Evolutionary conservation across 2,329 filamentous ascomycete genomes (phyloP).

Genomic region (Botrytis sinoallii): DNA sequence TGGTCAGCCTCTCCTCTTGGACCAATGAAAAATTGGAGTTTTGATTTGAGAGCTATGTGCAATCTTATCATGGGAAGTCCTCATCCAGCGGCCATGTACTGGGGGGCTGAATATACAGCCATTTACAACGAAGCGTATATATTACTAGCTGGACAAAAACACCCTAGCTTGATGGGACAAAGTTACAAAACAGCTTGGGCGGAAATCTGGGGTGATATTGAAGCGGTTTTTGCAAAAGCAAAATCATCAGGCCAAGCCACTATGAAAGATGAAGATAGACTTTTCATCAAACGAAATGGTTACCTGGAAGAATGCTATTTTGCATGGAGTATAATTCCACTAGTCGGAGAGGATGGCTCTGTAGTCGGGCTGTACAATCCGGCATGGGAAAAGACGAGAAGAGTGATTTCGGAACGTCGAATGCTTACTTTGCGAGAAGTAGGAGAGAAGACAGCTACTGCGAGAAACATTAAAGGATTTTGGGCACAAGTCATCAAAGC

Average conservation of each 20-base stretch:
- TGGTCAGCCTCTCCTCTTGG: conserved; percentile 73
- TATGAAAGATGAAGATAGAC: conserved; percentile 78
- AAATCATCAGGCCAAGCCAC: conserved; percentile 70
- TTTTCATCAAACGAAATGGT: conserved; percentile 67
- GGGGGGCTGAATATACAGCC: conserved; percentile 66
- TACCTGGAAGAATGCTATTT: conserved; percentile 79
- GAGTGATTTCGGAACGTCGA: conserved; percentile 73
- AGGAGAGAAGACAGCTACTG: conserved; percentile 69
- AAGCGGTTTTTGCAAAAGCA: conserved; percentile 65
- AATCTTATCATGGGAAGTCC: conserved; percentile 80
- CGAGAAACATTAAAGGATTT: conserved; percentile 69
- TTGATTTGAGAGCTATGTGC: conserved; percentile 72
- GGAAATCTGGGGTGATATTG: conserved; percentile 72
- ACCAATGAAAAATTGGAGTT: conserved; percentile 70
- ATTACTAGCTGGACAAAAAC: conserved; percentile 70
- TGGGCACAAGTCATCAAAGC: conserved; percentile 69
- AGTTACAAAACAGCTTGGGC: conserved; percentile 64
- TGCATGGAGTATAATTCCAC: conserved; percentile 65
- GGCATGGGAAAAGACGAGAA: conserved; percentile 74
- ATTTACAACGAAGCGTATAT: conserved; percentile 74
- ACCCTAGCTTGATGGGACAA: conserved; percentile 72
- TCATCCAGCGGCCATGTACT: conserved; percentile 74
- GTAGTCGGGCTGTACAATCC: conserved; percentile 71
- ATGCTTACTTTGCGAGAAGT: conserved; percentile 78
- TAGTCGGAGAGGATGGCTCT: conserved; percentile 70